A percentile compares a stretch with the other conserved stretches of the same genome.
phyloP scores from a whole-genome alignment of 1,139 yeast species.

The Tardiomyces digboiensis region DNA sequence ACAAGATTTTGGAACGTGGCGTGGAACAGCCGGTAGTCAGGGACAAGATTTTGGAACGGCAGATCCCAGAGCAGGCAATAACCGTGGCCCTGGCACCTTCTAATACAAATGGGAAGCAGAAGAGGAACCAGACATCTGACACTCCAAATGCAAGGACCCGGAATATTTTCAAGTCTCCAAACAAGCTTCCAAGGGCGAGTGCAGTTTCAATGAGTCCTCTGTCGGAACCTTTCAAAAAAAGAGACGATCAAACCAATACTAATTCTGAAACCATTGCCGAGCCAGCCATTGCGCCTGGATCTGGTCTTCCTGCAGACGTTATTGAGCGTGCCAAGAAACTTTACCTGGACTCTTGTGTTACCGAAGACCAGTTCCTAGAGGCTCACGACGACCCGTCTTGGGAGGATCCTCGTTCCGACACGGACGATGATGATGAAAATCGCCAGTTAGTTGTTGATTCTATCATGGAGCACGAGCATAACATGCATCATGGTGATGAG shows the following conservation, averaged over 20 bases:
- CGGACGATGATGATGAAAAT: slow-evolving; percentile 1
- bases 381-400: not conserved
- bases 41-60: not conserved
- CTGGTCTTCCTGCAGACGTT: not conserved
- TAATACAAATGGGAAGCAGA: no score
- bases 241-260: not conserved
- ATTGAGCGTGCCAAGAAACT: not conserved
- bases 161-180: not conserved
- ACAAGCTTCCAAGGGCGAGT: not conserved
- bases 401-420: slow-evolving; percentile 1
- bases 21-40: not conserved
- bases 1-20: not conserved
- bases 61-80: no score
- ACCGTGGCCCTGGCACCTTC: no score
- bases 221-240: not conserved
- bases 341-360: not conserved
- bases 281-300: not conserved
- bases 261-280: not conserved
- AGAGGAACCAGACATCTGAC: no score
- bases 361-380: slow-evolving; percentile 1
- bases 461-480: slow-evolving; percentile 1
- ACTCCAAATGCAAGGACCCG: no score
- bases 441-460: not conserved
- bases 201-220: not conserved
- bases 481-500: slow-evolving; percentile 6